Evolutionary conservation across 192 early-diverging fungal genomes (phyloP), one percentile per base, ranked within the genome.

Genomic region (Blastocladiella britannica): DNA sequence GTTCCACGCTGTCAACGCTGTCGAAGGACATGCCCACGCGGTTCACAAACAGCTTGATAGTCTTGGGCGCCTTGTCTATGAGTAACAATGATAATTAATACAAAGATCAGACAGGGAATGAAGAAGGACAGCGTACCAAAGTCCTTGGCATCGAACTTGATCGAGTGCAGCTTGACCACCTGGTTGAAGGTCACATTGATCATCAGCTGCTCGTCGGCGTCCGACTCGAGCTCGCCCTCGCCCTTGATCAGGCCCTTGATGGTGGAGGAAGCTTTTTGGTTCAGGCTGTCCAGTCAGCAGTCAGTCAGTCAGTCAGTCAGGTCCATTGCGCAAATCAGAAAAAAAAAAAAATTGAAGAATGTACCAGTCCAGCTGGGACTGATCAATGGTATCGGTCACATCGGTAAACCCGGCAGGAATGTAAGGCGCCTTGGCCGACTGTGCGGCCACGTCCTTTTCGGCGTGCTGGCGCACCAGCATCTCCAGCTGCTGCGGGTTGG

Each of bases 151-250:
- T 66, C 66, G 24, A 82, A 54, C 66, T 76, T 76, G 29, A 82
- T 60, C 9, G 73, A 75, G 55, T 78, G 72, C 25, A 73, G 65
- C 70, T 81, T 78, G 51, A 80, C 67, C 55, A 70, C 62, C 73
- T 93, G 88, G 65, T 86, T 90, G 64, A 97, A 97, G 24, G 84
- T 77, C 54, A 97, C 67, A 26, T 76, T 75, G 29, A 93, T 74
- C 31, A 97, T 82, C 51, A 97, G 68, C 61, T 97, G 93, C 74
- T 93, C 93, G 65, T 97, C 93, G 1, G 88, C 87, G 71, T 97
- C 93, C 67, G 82, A 85, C 65, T 97, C 86, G 53, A 97, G 64
- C 2, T 74, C 66, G 9, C 77, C 80, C 55, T 80, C 81, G 29
- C 76, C 73, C 18, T 78, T 76, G 62, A 93, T 86, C 20, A 87